These are phyloP conservation scores for Aphanomyces stellatus DNA, from an alignment of 352 stramenopile species.

Conservation along the genomic window DNA sequence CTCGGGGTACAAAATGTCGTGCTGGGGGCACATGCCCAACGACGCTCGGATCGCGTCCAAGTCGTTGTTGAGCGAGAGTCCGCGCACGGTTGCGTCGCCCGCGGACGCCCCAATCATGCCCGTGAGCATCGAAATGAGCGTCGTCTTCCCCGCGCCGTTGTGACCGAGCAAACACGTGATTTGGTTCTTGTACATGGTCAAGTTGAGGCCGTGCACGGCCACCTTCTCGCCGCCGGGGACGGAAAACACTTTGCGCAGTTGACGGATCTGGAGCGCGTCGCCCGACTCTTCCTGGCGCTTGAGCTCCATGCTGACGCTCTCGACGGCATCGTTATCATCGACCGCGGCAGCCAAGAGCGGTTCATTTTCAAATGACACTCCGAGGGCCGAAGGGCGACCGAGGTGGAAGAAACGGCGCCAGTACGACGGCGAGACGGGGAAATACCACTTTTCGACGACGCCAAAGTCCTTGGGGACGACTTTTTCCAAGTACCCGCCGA, in stretches of 20 bases:
- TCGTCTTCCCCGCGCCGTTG: conserved; percentile 90
- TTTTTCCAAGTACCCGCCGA: conserved; percentile 85
- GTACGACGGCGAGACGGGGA: conserved; percentile 64
- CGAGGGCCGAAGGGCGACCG: no score
- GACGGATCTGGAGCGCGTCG: conserved; percentile 33
- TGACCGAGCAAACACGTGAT: conserved; percentile 89
- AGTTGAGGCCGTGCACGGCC: conserved; percentile 67
- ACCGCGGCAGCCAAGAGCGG: no score
- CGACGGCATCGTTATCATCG: conserved; percentile 25
- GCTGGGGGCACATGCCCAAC: conserved; percentile 94
- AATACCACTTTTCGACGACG: conserved; percentile 82
- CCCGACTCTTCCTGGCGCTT: conserved; percentile 30
- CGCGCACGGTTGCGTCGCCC: conserved; percentile 45
- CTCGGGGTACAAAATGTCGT: conserved; percentile 92
- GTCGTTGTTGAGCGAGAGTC: conserved; percentile 44
- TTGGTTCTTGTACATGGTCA: conserved; percentile 87
- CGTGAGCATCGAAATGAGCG: conserved; percentile 87
- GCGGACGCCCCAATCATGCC: conserved; percentile 53
- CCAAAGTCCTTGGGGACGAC: conserved; percentile 89
- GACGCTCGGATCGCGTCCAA: conserved; percentile 85
- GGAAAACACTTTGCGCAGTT: conserved; percentile 54
- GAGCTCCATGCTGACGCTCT: conserved; percentile 32
- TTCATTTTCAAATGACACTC: no score
- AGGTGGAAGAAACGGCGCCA: conserved; percentile 38
- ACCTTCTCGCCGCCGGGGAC: conserved; percentile 69